These are phyloP conservation scores for Vitis vinifera DNA, from an alignment of 164 flowering plant genomes.

Conservation along the genomic window ASM3070453v1 NC_081817.1:28289001-28289500, in stretches of 20 bases:
- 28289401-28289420: constrained; percentile 19
- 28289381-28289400: constrained; percentile 1
- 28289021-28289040: constrained; percentile 6
- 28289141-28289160: constrained; percentile 71
- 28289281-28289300: constrained; percentile 9
- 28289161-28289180: constrained; percentile 62
- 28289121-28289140: constrained; percentile 69
- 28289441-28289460: background rate
- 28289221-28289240: constrained; percentile 87
- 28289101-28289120: constrained; percentile 67
- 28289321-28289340: constrained; percentile 6
- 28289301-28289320: constrained; percentile 1
- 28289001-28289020: background rate
- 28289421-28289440: background rate
- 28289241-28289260: constrained; percentile 65
- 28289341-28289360: no score
- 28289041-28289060: constrained; percentile 23
- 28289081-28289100: constrained; percentile 59
- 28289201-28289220: constrained; percentile 80
- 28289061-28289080: constrained; percentile 49
- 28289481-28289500: background rate
- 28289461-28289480: background rate
- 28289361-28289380: background rate
- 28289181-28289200: constrained; percentile 61
- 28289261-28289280: constrained; percentile 23